Evolutionary conservation across 768 basidiomycete species (phyloP), one percentile per base, ranked within the genome.

Genomic region (Pleurotus ostreatus): DNA sequence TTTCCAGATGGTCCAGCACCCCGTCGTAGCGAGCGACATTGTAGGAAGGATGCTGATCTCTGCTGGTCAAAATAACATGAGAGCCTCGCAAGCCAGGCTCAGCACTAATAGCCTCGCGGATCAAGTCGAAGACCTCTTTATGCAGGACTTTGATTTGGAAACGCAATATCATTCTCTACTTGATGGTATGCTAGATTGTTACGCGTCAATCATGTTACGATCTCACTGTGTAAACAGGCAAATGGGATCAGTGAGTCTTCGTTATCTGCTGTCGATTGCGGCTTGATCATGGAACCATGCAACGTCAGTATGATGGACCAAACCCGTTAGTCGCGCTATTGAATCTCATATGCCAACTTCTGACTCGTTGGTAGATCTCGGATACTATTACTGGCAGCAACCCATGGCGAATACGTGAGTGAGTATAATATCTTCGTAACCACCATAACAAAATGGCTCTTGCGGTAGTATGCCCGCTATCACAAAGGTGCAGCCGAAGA

Each of bases 321-420:
- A 64, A 84, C 85, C n/a, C 84, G 76, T 77, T 55, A 57, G 73
- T 62, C 18, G 1, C 4, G 26, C 12, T 15, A 8, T 47, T 34
- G 16, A 11, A 43, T 18, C 2, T 18, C 40, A 5, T 15, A 6
- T 26, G 4, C 40, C 23, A 15, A 6, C 2, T 5, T 6, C 37
- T 49, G 45, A 48, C n/a, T 39, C 30, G 0, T 23, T 57, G 43
- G n/a, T 55, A 78, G 74, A 82, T 67, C 63, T 83, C 56, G 79
- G 79, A 54, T 87, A 84, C 58, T 81, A 76, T 59, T 86, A 88
- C 67, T 87, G 86, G 83, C 86, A 89, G 59, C 84, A 85, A 62
- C 85, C 86, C 3, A 82, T 82, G 79, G 74, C 77, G 12, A 81
- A 88, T 66, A 78, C 79, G 78, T 81, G 53, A 41, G 77, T 67